Evolutionary conservation across 768 basidiomycete genomes (phyloP).

Genomic region (Serendipita sp.): DNA sequence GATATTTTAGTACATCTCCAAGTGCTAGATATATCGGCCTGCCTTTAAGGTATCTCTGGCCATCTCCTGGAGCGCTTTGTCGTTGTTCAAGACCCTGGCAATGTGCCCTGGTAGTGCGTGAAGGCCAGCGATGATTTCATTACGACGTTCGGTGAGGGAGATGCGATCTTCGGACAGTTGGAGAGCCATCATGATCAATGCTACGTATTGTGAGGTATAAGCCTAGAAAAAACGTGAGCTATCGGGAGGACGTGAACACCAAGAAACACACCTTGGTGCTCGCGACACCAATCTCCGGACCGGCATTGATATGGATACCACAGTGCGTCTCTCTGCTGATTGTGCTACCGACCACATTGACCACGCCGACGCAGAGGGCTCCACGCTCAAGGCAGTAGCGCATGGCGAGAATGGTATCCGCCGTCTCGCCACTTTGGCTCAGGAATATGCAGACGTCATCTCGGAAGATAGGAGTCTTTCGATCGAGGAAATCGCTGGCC

Average conservation of each 20-base stretch:
- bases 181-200: slow-evolving; percentile 94
- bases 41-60: slow-evolving; percentile 54
- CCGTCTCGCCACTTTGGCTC: slow-evolving; percentile 96
- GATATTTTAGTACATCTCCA: neutral
- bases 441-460: slow-evolving; percentile 96
- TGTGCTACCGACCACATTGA: slow-evolving; percentile 97
- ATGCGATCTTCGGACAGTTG: slow-evolving; percentile 96
- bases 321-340: slow-evolving; percentile 97
- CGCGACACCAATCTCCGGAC: slow-evolving; percentile 97
- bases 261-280: slow-evolving; percentile 66
- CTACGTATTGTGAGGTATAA: slow-evolving; percentile 98
- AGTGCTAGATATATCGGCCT: no score
- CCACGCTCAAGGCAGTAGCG: slow-evolving; percentile 95
- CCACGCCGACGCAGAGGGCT: slow-evolving; percentile 90
- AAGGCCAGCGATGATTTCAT: slow-evolving; percentile 84
- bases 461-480: slow-evolving; percentile 98
- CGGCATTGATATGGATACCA: slow-evolving; percentile 98
- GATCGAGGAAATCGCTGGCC: slow-evolving; percentile 95
- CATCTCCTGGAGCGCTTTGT: slow-evolving; percentile 61
- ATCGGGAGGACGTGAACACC: neutral
- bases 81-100: slow-evolving; percentile 68
- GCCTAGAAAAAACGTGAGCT: slow-evolving; percentile 33
- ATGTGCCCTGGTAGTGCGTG: slow-evolving; percentile 84
- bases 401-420: slow-evolving; percentile 91
- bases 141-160: slow-evolving; percentile 77